A percentile compares a stretch with the other conserved stretches of the same genome.
Evolutionary conservation across 129 eudicot genomes (phyloP).

Genomic region (Logfia minima): DNA sequence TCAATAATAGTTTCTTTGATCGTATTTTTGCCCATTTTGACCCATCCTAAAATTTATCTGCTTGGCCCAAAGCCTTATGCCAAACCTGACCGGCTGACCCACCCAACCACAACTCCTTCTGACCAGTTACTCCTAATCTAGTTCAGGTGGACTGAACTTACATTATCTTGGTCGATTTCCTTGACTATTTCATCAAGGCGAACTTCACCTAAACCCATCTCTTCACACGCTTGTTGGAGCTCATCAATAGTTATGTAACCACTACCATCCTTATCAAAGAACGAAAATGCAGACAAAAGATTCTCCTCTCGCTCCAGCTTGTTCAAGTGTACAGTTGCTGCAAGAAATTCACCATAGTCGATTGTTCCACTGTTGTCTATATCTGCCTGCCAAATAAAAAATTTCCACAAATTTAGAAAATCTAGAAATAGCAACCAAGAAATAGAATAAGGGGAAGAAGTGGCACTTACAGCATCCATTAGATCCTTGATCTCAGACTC

Average conservation of each 20-base stretch:
- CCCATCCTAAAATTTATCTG: background rate
- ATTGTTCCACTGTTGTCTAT: constrained; percentile 90
- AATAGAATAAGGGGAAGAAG: background rate
- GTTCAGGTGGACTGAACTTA: constrained; percentile 36
- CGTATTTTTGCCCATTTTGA: background rate
- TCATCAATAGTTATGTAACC: constrained; percentile 95
- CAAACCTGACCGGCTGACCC: background rate
- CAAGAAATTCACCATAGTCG: constrained; percentile 94
- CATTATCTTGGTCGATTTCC: constrained; percentile 94
- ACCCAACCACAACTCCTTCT: background rate
- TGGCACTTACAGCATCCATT: constrained; percentile 77
- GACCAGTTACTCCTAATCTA: background rate
- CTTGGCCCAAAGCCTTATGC: background rate
- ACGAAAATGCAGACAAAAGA: constrained; percentile 83
- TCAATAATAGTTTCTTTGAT: background rate
- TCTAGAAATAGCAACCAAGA: background rate
- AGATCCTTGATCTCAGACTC: constrained; percentile 91
- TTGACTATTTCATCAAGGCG: constrained; percentile 82
- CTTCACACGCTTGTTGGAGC: constrained; percentile 94
- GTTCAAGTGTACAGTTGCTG: constrained; percentile 93
- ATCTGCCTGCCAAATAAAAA: constrained; percentile 62
- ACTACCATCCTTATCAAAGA: constrained; percentile 93
- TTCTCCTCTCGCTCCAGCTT: constrained; percentile 94
- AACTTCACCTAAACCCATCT: constrained; percentile 81
- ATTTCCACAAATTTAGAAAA: background rate